Base-by-base conservation (phyloP, 345 rosid species). In the Pugionium cornutum region DNA sequence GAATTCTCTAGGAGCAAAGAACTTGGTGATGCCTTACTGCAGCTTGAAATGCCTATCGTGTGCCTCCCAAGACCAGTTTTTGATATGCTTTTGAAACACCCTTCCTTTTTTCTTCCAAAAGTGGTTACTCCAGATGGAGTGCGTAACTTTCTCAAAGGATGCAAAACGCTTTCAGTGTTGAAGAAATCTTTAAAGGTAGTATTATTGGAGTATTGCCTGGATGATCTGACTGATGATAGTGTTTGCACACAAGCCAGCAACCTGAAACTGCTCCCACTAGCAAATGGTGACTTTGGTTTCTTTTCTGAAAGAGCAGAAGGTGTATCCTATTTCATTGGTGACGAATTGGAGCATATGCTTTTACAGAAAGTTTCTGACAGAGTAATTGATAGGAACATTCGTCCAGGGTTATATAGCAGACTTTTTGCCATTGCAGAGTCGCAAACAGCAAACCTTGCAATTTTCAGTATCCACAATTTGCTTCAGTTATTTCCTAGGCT, bases 121-220 rank as follows among this genome's bases (percentile, higher is more conserved):
- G 96, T 92, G 76, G 89, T 92, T 66, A 92, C 96, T 75, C 95
- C 98, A 36, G 80, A 78, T 73, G 69, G 78, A 55, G 91, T 92
- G 39, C 96, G 96, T 18, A 79, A 70, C 53, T 85, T 80, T 76
- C 86, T 92, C 60, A 81, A 78, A 77, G 78, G 62, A 70, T 81
- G 87, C 78, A 81, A 74, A 77, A 62, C 48, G 42, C 79, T 89
- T 70, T 37, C 50, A 61, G 70, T 60, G 61, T 69, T 87, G 83
- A 68, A 78, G 75, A 92, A 80, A 75, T 69, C 80, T 32, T 70
- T 66, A 67, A 92, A 83, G 84, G 83, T 87, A 76, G 79, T 84
- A 71, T 73, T 92, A 61, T 71, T 92, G 81, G 98, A 92, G 79
- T 92, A 92, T 80, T 89, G 95, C 76, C 85, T 92, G 39, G 98